phyloP scores from a whole-genome alignment of 148 eudicot genomes.

The Rhododendron molle region DNA sequence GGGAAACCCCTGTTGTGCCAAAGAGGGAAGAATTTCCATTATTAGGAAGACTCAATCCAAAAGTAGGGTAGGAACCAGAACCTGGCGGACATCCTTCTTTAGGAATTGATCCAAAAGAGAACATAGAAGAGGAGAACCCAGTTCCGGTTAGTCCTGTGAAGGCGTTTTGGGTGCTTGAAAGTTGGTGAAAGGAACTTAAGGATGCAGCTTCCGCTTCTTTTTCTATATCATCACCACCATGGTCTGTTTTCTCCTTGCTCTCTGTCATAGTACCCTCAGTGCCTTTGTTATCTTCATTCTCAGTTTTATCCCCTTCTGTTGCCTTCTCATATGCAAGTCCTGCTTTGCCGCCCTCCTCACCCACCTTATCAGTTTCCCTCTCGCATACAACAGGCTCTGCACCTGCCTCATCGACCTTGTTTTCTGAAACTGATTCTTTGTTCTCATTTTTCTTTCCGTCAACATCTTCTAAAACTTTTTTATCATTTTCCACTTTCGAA shows the following conservation, averaged over 20 bases:
- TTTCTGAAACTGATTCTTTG: slow-evolving; percentile 28
- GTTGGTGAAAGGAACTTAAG: slow-evolving; percentile 74
- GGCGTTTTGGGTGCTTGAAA: slow-evolving; percentile 86
- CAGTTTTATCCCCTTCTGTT: slow-evolving; percentile 27
- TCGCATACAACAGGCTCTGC: slow-evolving; percentile 21
- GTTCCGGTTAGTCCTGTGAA: slow-evolving; percentile 79
- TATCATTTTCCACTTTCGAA: slow-evolving; percentile 25
- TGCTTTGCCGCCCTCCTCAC: slow-evolving; percentile 17
- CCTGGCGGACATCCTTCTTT: slow-evolving; percentile 47
- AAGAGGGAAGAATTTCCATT: slow-evolving; percentile 60
- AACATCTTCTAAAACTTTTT: slow-evolving; percentile 24
- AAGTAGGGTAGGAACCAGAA: slow-evolving; percentile 25
- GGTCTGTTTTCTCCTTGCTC: slow-evolving; percentile 30
- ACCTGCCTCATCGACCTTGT: slow-evolving; percentile 23
- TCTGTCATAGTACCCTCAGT: slow-evolving; percentile 18
- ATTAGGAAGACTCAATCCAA: slow-evolving; percentile 46
- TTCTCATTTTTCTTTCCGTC: slow-evolving; percentile 28
- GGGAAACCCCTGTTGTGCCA: slow-evolving; percentile 39
- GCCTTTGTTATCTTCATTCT: slow-evolving; percentile 22
- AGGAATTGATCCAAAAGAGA: slow-evolving; percentile 61
- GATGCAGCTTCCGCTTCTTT: slow-evolving; percentile 35
- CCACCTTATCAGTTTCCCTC: slow-evolving; percentile 13
- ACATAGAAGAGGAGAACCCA: slow-evolving; percentile 74
- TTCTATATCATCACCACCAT: slow-evolving; percentile 23
- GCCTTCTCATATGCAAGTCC: slow-evolving; percentile 22